phyloP scores from a whole-genome alignment of 768 basidiomycete species.

The Neoboletus brunneissimus region DNA sequence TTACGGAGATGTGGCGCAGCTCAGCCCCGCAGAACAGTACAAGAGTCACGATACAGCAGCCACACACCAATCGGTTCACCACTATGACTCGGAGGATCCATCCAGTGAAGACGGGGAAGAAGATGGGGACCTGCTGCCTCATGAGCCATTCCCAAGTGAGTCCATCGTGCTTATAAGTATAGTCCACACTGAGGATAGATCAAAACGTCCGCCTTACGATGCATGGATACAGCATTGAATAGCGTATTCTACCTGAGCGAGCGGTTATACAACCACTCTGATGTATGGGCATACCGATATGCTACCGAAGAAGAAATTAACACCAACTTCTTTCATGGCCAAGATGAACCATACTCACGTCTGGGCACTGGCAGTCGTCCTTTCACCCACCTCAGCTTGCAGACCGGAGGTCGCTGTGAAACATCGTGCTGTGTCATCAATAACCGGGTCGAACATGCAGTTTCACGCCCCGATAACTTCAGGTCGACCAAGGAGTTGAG shows the following conservation, averaged over 20 bases:
- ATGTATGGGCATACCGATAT: slow-evolving; percentile 32
- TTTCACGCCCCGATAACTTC: background rate
- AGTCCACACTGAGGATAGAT: slow-evolving; percentile 2
- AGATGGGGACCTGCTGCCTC: slow-evolving; percentile 5
- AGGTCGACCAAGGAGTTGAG: background rate
- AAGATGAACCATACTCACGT: slow-evolving; percentile 12
- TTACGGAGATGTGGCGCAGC: slow-evolving; percentile 1
- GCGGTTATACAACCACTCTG: background rate
- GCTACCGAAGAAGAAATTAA: slow-evolving; percentile 30
- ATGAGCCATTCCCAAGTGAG: slow-evolving; percentile 29
- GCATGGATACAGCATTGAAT: slow-evolving; percentile 18
- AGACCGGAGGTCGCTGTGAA: slow-evolving; percentile 2
- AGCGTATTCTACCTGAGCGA: slow-evolving; percentile 15
- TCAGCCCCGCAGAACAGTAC: background rate
- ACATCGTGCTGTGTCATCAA: slow-evolving; percentile 8
- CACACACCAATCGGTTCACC: background rate
- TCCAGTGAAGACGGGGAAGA: slow-evolving; percentile 20
- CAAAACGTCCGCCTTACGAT: background rate
- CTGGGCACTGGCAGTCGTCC: background rate
- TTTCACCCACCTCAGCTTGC: background rate
- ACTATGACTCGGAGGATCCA: slow-evolving; percentile 1
- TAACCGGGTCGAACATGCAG: slow-evolving; percentile 1
- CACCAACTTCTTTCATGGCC: slow-evolving; percentile 24
- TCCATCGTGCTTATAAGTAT: background rate
- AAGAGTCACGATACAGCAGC: background rate